Conservation (phyloP, 345 rosid species). For the Pugionium cornutum region DNA sequence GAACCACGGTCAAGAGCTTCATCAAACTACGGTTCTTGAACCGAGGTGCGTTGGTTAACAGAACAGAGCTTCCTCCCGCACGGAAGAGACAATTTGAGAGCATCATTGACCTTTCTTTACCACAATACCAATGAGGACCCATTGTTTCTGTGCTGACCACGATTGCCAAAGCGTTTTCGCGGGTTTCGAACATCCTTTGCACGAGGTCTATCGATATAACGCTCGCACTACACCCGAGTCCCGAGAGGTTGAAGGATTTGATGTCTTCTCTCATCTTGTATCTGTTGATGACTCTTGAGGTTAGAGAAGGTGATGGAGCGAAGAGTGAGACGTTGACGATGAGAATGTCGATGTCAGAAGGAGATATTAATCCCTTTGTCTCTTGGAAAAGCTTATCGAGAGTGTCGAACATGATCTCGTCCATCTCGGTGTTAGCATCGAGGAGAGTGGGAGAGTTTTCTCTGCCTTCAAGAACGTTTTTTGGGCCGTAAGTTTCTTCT, state of each 20-base stretch:
- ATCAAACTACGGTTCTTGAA: constrained; percentile 48
- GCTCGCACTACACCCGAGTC: constrained; percentile 70
- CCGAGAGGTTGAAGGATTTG: constrained; percentile 65
- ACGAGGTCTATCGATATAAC: constrained; percentile 45
- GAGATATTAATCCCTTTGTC: constrained; percentile 44
- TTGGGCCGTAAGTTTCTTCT: constrained; percentile 64
- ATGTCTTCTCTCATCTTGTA: constrained; percentile 67
- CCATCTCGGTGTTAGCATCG: constrained; percentile 55
- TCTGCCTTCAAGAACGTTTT: constrained; percentile 50
- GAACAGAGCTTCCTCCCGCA: constrained; percentile 70
- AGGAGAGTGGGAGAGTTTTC: constrained; percentile 47
- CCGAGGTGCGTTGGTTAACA: constrained; percentile 58
- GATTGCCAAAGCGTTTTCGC: constrained; percentile 47
- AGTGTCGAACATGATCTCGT: constrained; percentile 57
- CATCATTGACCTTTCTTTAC: constrained; percentile 75
- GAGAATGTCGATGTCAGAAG: constrained; percentile 59
- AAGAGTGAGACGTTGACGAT: constrained; percentile 66
- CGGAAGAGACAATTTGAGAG: constrained; percentile 74
- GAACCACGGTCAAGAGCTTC: constrained; percentile 49
- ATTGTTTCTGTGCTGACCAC: constrained; percentile 76
- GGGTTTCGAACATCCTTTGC: constrained; percentile 50
- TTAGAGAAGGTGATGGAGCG: constrained; percentile 64
- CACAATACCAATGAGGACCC: constrained; percentile 70
- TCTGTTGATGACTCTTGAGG: constrained; percentile 58
- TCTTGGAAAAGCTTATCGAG: constrained; percentile 56